Base-by-base conservation (phyloP, 805 yeast genomes). In the Kregervanrija fluxuum region DNA sequence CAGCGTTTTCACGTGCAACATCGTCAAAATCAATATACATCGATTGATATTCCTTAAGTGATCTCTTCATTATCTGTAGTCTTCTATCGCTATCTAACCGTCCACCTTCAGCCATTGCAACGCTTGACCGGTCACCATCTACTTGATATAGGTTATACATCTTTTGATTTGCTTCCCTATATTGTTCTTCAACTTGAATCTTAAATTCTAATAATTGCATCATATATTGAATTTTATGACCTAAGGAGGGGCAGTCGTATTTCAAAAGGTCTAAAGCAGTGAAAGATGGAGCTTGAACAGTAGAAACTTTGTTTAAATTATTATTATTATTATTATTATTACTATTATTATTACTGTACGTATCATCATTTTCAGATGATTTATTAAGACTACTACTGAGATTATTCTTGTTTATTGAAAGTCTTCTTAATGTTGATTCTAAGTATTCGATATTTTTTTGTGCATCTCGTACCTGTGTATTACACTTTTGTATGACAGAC, bases 211-310 rank as follows among this genome's bases (percentile, higher is more conserved):
- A 72, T 64, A 89, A 95, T 66, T 90, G 97, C 44, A 91, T 74
- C 98, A 93, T 90, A 55, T 86, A 82, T 65, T 88, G 96, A 57
- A 93, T 93, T 50, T 93, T 78, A 56, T 93, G 96, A 10, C 97
- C 96, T 53, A 93, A 69, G 0, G 95, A 86, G 0, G 97, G 96
- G 54, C 96, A 86, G 56, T 93, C 97, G 59, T 88, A 89, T 55
- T 89, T 89, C 60, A 88, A 74, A 45, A 93, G 71, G 61, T 93
- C 99, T 52, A 85, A 68, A 15, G 85, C 73, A 0, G 91, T 77
- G 57, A 74, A 85, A 4, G 74, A 61, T 1, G 82, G 78, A 17
- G 55, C 54, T 37, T 56, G 51, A 34, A 48, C 47, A 30, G 41
- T 33, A 4, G 38, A 4, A 12, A 12, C n/a, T 16, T 41, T 11